Conservation (phyloP, 768 basidiomycete genomes). For the Auricularia sp. region DNA sequence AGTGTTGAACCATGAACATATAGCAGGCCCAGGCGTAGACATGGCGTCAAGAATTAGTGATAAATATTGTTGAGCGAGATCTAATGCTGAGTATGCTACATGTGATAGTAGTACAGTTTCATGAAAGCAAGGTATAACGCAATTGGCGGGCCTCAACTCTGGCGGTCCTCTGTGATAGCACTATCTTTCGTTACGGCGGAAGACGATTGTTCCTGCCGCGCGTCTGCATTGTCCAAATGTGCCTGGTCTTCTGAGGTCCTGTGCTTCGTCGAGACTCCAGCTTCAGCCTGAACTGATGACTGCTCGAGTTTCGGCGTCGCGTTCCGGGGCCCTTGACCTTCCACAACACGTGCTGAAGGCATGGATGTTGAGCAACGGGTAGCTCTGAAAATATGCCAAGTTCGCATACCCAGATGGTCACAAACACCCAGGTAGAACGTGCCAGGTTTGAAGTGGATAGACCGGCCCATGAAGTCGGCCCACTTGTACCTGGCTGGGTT, state of each 20-base stretch:
- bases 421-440: constrained; percentile 61
- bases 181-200: no score
- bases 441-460: constrained; percentile 84
- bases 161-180: no score
- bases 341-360: background rate
- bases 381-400: background rate
- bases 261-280: background rate
- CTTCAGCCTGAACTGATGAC: background rate
- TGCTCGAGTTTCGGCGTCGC: background rate
- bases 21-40: no score
- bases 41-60: no score
- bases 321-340: background rate
- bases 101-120: no score
- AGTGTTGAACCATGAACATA: no score
- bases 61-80: no score
- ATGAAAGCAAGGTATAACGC: no score
- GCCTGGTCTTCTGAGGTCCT: background rate
- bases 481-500: constrained; percentile 82
- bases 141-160: no score
- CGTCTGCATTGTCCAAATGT: no score
- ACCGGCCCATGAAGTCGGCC: constrained; percentile 78
- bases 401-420: background rate
- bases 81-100: no score
- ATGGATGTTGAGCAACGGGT: background rate
- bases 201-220: no score